Percentiles rank a stretch among this genome's conserved stretches.
Evolutionary conservation across 768 basidiomycete species (phyloP).

Genomic region (Mycena indigotica): DNA sequence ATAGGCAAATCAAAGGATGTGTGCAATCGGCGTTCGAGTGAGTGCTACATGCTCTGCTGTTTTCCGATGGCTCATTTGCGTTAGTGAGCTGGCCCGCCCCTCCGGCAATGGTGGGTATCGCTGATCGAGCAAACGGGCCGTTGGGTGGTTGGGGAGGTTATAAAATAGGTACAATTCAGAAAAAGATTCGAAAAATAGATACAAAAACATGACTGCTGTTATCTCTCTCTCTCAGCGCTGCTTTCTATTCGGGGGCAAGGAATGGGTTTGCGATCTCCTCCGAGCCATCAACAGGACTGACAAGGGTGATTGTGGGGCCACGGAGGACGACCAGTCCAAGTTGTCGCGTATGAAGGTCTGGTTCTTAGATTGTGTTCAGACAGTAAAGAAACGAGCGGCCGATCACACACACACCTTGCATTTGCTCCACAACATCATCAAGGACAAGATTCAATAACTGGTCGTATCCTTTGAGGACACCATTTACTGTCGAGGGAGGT

Average conservation of each 20-base stretch:
- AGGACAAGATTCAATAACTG: slow-evolving; percentile 96
- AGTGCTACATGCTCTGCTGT: slow-evolving; percentile 30
- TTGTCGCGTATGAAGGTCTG: slow-evolving; percentile 60
- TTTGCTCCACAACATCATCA: slow-evolving; percentile 89
- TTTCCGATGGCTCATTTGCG: background rate
- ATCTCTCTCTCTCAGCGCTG: slow-evolving; percentile 13
- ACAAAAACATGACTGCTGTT: slow-evolving; percentile 29
- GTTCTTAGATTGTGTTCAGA: slow-evolving; percentile 44
- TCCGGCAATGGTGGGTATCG: slow-evolving; percentile 21
- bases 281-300: slow-evolving; percentile 93
- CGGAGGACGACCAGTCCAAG: slow-evolving; percentile 89
- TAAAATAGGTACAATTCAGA: slow-evolving; percentile 70
- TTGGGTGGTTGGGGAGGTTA: slow-evolving; percentile 16
- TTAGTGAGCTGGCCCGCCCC: slow-evolving; percentile 52
- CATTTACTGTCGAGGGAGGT: slow-evolving; percentile 63
- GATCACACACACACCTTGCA: slow-evolving; percentile 56
- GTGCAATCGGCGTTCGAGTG: slow-evolving; percentile 84
- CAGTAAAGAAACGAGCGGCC: slow-evolving; percentile 16
- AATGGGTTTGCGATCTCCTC: slow-evolving; percentile 95
- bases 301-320: slow-evolving; percentile 90
- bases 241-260: slow-evolving; percentile 59
- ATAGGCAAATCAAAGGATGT: slow-evolving; percentile 87
- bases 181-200: slow-evolving; percentile 44
- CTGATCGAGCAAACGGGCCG: background rate
- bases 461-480: slow-evolving; percentile 93